Base-by-base conservation (phyloP, 1,284 basidiomycete genomes). In the Cryptococcus sp. region DNA sequence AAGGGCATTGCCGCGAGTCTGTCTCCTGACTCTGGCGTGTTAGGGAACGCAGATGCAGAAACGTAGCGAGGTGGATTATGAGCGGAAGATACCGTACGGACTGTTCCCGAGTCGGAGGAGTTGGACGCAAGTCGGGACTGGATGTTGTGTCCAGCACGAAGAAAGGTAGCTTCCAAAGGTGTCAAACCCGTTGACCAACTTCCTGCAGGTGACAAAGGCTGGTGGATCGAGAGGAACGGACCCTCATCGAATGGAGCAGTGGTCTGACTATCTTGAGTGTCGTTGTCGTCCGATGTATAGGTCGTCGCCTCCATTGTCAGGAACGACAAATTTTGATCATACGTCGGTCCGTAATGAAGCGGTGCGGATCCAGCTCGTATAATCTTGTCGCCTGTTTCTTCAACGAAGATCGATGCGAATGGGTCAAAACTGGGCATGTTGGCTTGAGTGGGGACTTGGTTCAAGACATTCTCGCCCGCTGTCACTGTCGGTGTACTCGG, bases 141-240 rank as follows among this genome's bases (percentile, higher is more conserved):
- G 41, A 22, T n/a, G 13, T 44, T 22, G 22, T 44, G 41, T 6
- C 41, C 41, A 22, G 41, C 41, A 22, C 41, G 41, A 8, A 44
- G 22, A 11, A 44, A 44, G 41, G 41, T 44, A 8, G 41, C n/a
- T 22, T 44, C 41, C n/a, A n/a, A 22, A 22, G 41, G 41, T 16
- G 41, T 44, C 41, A 22, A 16, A n/a, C 41, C 41, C 22, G 41
- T 22, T 6, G 41, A 44, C 41, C n/a, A 19, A 15, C 41, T 44
- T 19, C 22, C 41, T 5, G 41, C 22, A n/a, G 41, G 41, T 4
- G 41, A 44, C n/a, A 44, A n/a, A n/a, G 41, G 41, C n/a, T 44
- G 41, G n/a, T 44, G 41, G 41, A 22, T 44, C n/a, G 41, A 44
- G 41, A 44, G 41, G 41, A 44, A 44, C 41, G 41, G 41, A 22